These are phyloP conservation scores for Puccinia horiana DNA, from an alignment of 1,284 basidiomycete species.

Conservation along the genomic window DNA sequence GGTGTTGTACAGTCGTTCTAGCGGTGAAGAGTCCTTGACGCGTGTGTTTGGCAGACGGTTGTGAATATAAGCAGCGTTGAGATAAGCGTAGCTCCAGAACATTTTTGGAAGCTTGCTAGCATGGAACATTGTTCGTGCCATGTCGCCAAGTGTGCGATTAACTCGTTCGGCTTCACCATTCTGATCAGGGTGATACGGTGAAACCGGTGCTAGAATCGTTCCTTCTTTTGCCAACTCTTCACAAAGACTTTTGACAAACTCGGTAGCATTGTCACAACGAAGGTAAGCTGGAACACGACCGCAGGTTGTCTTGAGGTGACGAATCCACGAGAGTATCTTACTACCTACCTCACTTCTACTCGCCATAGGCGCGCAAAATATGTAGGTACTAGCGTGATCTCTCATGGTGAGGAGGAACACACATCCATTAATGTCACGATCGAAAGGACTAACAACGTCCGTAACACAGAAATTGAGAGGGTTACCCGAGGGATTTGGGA, in stretches of 20 bases:
- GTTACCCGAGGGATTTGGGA: neutral
- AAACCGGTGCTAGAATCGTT: neutral
- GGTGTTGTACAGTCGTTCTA: neutral
- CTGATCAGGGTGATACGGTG: slow-evolving; percentile 6
- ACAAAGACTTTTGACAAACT: neutral
- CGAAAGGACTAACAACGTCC: neutral
- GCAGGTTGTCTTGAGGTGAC: neutral
- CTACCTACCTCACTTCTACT: neutral
- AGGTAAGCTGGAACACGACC: neutral
- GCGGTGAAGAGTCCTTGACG: neutral
- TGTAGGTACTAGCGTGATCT: slow-evolving; percentile 4
- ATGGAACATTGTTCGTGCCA: slow-evolving; percentile 10
- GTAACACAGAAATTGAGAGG: neutral
- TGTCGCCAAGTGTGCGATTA: neutral
- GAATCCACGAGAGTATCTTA: neutral
- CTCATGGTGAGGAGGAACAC: neutral
- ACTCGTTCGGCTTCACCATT: slow-evolving; percentile 13
- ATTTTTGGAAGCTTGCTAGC: neutral
- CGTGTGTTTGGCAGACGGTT: neutral
- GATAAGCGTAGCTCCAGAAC: neutral
- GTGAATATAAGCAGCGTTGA: neutral
- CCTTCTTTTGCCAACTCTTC: neutral
- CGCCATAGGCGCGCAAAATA: neutral
- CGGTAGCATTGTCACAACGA: neutral
- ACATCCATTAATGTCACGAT: neutral